Evolutionary conservation across 1,284 basidiomycete genomes (phyloP), one percentile per base, ranked within the genome.

Genomic region (Fistulinella cinereoalba): DNA sequence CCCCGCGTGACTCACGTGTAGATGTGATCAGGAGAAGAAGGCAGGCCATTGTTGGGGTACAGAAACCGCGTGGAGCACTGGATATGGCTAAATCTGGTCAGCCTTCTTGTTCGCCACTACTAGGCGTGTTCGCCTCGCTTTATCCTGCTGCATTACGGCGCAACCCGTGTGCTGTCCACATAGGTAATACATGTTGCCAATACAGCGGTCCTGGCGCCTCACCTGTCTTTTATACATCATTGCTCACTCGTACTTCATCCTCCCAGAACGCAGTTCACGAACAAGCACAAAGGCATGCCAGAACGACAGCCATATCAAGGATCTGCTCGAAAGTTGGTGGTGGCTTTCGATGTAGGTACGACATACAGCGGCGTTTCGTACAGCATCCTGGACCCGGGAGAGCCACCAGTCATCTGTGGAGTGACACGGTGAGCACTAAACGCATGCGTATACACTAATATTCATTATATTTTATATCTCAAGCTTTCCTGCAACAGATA

Each of bases 401-500:
- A 71, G 33, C 57, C 69, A 3, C 77, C 78, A 0, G 56, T 68
- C 41, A 70, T 77, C 36, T 64, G 55, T 25, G 62, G 66, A 1
- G 72, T 81, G 18, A 73, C 66, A 2, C 64, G 71, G 76, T 73
- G 44, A 42, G 65, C 13, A 16, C n/a, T n/a, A 6, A 19, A 21
- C 15, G 7, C 15, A 21, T 4, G 12, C 18, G 16, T 15, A 4
- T 19, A 15, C 9, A 8, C 1, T n/a, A 21, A 6, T 21, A 1
- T 31, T 22, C 18, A 19, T 37, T 6, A 7, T 47, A 33, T 38
- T 29, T 49, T n/a, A 0, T 16, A 6, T 6, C 24, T 5, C 39
- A 50, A 80, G 77, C 38, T 80, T 74, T 45, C 78, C 77, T 13
- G 75, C 72, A 8, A 77, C 79, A 51, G 74, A 76, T 41, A 71